phyloP scores from a whole-genome alignment of 1,284 basidiomycete species.

The Ceratobasidium sp. region DNA sequence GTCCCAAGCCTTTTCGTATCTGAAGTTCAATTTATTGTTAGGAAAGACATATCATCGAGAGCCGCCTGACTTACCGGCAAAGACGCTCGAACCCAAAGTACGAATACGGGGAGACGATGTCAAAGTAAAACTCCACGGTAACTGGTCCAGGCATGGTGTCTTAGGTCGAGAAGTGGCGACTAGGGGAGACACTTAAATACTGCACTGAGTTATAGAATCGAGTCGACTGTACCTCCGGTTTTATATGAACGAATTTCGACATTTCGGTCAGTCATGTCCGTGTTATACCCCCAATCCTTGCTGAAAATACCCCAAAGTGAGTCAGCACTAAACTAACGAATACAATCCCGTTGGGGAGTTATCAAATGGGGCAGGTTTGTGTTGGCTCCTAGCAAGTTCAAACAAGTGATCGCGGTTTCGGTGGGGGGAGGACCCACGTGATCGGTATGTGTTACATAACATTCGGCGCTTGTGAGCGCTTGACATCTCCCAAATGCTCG shows the following conservation, averaged over 20 bases:
- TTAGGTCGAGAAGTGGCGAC: background rate
- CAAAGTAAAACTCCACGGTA: constrained; percentile 22
- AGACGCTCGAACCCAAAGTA: constrained; percentile 31
- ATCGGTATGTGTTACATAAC: too few relatives aligned
- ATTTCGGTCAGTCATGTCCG: constrained; percentile 16
- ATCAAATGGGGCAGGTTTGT: too few relatives aligned
- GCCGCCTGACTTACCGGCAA: background rate
- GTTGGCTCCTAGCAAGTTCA: too few relatives aligned
- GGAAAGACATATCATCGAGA: background rate
- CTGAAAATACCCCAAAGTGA: background rate
- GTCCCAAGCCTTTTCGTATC: constrained; percentile 24
- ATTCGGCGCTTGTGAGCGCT: too few relatives aligned
- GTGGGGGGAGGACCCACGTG: too few relatives aligned
- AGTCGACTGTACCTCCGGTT: background rate
- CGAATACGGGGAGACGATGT: constrained; percentile 27
- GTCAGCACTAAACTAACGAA: too few relatives aligned
- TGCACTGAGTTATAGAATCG: background rate
- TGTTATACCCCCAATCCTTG: background rate
- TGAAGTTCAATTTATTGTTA: background rate
- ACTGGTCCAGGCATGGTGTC: background rate
- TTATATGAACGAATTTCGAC: background rate
- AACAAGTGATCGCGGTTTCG: too few relatives aligned
- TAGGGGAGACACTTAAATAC: too few relatives aligned
- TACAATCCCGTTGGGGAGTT: too few relatives aligned
- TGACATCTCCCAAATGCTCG: constrained; percentile 9